These are phyloP conservation scores for Plectosphaerella cucumerina DNA, from an alignment of 2,329 filamentous ascomycete species.

Conservation along the genomic window DNA sequence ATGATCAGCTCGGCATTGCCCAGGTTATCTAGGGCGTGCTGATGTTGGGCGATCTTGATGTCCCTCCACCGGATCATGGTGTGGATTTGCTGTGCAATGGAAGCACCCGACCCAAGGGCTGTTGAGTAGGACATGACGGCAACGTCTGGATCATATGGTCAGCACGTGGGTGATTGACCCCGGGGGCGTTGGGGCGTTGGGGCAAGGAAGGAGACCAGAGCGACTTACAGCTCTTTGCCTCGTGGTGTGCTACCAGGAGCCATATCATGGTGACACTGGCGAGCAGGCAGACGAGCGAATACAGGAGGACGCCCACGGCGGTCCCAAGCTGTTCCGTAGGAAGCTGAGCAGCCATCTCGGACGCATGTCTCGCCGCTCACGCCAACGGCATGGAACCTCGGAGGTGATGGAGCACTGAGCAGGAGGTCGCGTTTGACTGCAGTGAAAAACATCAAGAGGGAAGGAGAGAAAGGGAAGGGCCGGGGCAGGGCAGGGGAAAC, in stretches of 20 bases:
- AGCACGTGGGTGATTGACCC: not conserved
- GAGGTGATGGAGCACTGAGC: not conserved
- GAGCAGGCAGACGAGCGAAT: constrained; percentile 28
- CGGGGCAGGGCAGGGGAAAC: not conserved
- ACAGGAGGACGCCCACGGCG: constrained; percentile 27
- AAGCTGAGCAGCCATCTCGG: constrained; percentile 30
- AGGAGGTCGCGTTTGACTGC: not conserved
- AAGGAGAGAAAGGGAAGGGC: not conserved
- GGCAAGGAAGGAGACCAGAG: not conserved
- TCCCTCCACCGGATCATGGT: constrained; percentile 33
- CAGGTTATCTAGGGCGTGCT: constrained; percentile 26
- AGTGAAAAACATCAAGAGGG: not conserved
- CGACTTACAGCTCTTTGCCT: constrained; percentile 35
- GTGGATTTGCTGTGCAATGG: constrained; percentile 37
- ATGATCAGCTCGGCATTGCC: constrained; percentile 36
- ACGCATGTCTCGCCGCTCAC: not conserved
- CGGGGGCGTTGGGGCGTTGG: no score
- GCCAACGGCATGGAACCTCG: not conserved
- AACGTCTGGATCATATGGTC: constrained; percentile 26
- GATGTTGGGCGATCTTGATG: constrained; percentile 33
- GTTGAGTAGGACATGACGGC: constrained; percentile 32
- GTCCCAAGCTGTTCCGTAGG: constrained; percentile 25
- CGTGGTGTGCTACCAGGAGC: constrained; percentile 33
- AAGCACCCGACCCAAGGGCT: constrained; percentile 29
- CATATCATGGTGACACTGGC: constrained; percentile 27